Base-by-base conservation (phyloP, 805 yeast genomes). In the Ogataea pini region DNA sequence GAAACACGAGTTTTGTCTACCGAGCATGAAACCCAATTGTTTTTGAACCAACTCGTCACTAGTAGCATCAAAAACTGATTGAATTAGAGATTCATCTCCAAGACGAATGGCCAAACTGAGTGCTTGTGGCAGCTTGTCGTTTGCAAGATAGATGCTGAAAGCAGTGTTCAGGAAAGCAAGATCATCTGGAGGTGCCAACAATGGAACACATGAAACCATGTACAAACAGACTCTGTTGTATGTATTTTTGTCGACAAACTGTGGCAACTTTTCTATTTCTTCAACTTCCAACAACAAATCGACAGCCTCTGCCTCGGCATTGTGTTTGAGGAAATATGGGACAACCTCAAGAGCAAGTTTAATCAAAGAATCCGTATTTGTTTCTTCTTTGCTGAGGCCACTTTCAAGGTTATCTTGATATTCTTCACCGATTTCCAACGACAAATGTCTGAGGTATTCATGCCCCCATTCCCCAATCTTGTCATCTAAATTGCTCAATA, bases 251-350 rank as follows among this genome's bases (percentile, higher is more conserved):
- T 94, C 98, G 45, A 91, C 95, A 64, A 79, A 89, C 56, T 84
- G 82, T 7, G 94, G 85, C 55, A 94, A 74, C 63, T 83, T 81
- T 60, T 88, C 96, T 57, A 94, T 86, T 46, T 82, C 75, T 69
- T 94, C 99, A 47, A 94, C 81, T 69, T 94, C 99, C 50, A 90
- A 75, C 54, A 94, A 76, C 57, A 94, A 73, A 70, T 94, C 99
- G 20, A 94, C 96, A 1, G 99, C 99, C 64, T 94, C 99, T 17
- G 97, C 96, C 70, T 94, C 99, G 36, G 97, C 98, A 64, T 94
- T 92, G 71, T 92, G 97, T 63, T 88, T 83, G 57, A 94, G 76
- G 72, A 94, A 92, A 61, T 83, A 86, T 32, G 96, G 97, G 33
- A 88, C 91, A 58, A 94, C 83, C 57, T 84, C 79, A 58, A 87